Evolutionary conservation across 2,329 filamentous ascomycete species (phyloP).

Genomic region (Domatiomyces catenatus): DNA sequence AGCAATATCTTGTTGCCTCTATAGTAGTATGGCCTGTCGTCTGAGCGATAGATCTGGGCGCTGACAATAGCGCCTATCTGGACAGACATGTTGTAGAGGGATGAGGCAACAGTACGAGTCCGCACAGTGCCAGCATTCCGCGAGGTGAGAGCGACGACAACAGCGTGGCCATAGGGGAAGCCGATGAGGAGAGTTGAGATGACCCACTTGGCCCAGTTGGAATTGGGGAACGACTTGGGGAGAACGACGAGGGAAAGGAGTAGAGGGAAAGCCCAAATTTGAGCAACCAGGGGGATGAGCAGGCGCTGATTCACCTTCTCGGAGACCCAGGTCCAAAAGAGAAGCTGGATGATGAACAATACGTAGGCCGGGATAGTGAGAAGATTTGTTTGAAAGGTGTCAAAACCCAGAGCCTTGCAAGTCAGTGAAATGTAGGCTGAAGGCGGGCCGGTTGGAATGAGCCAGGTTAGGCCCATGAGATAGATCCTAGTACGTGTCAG

Average conservation of each 20-base stretch:
- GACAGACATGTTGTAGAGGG: constrained; percentile 33
- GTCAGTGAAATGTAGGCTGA: constrained; percentile 44
- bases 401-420: constrained; percentile 41
- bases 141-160: constrained; percentile 45
- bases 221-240: constrained; percentile 32
- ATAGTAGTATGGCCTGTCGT: constrained; percentile 39
- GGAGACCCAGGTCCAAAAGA: constrained; percentile 39
- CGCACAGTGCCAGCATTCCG: constrained; percentile 49
- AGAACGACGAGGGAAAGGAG: constrained; percentile 41
- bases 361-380: constrained; percentile 45
- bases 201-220: constrained; percentile 38
- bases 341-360: constrained; percentile 42
- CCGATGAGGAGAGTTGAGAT: constrained; percentile 35
- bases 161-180: constrained; percentile 44
- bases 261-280: constrained; percentile 47
- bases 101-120: constrained; percentile 46
- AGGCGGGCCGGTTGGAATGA: constrained; percentile 38
- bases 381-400: constrained; percentile 47
- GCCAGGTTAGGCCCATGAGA: constrained; percentile 37
- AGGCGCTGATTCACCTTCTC: constrained; percentile 33
- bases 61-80: constrained; percentile 28
- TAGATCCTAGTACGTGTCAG: constrained; percentile 28
- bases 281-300: constrained; percentile 33
- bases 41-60: constrained; percentile 39
- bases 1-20: constrained; percentile 37